phyloP scores from a whole-genome alignment of 1,284 basidiomycete genomes.

The Erythrobasidium hasegawianum region DNA sequence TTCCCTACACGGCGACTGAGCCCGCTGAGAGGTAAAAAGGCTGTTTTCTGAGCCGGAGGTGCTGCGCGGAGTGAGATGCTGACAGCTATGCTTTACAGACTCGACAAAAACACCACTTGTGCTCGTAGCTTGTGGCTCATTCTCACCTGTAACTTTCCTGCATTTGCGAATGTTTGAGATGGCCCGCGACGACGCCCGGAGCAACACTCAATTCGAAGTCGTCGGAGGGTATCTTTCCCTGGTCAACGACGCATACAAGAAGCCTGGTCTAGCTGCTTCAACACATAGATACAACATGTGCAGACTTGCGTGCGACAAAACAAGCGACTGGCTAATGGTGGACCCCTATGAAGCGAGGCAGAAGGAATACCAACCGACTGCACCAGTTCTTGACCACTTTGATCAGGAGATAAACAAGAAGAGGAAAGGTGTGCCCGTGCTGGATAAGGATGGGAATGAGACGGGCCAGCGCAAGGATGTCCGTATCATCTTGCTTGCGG shows the following conservation, averaged over 20 bases:
- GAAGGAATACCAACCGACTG: conserved; percentile 44
- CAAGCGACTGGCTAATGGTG: conserved; percentile 46
- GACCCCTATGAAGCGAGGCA: conserved; percentile 47
- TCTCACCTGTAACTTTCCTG: conserved; percentile 47
- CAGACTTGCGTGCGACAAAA: conserved; percentile 41
- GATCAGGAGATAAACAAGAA: conserved; percentile 45
- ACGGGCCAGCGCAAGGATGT: conserved; percentile 49
- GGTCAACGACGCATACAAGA: conserved; percentile 47
- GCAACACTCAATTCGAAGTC: conserved; percentile 44
- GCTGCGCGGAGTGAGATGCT: not conserved
- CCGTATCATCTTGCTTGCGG: conserved; percentile 88
- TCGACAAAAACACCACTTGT: conserved; percentile 45
- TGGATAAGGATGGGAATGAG: conserved; percentile 33
- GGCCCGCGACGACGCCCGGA: conserved; percentile 43
- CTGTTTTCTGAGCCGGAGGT: not conserved
- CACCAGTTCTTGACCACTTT: conserved; percentile 48
- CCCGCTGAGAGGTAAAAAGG: conserved; percentile 12
- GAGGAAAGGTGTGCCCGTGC: conserved; percentile 40
- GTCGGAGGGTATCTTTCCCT: conserved; percentile 46
- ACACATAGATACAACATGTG: conserved; percentile 47
- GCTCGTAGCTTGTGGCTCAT: conserved; percentile 47
- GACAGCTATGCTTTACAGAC: not conserved
- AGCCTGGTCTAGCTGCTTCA: conserved; percentile 44
- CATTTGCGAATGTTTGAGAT: conserved; percentile 48
- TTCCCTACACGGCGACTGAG: conserved; percentile 31